Evolutionary conservation across 2,329 filamentous ascomycete species (phyloP), one percentile per base, ranked within the genome.

Genomic region (Tolypocladium cylindrosporum): DNA sequence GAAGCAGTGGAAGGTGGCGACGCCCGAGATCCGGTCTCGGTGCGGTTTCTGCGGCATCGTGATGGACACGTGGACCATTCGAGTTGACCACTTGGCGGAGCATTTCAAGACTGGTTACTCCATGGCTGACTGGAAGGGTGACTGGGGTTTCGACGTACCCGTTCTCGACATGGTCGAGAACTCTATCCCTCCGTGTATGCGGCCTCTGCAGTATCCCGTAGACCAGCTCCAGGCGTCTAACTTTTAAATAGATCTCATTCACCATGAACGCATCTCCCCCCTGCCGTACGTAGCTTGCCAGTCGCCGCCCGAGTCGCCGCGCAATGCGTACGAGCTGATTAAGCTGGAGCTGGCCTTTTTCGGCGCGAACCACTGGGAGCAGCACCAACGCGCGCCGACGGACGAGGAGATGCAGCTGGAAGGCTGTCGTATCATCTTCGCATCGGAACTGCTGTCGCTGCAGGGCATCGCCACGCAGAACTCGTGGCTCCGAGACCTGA

Each of bases 51-150:
- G 84, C 64, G 81, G 81, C 55, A 77, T 81, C 58, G 74, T 83
- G 16, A 79, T 86, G 74, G 80, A 83, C 63, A 83, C 79, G 51
- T 87, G 84, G 84, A 78, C 77, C 11, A 75, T 79, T 57, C 76
- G 84, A 66, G 75, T 81, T 19, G 84, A 87, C 64, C 84, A 87
- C 65, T 71, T 87, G 43, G 84, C 84, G n/a, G 82, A 86, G 62
- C 84, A 87, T 69, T 87, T 86, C 75, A 86, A 85, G 71, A 80
- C 77, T 34, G 83, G 84, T 72, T 81, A 79, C 62, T 83, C 80
- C 65, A 87, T 87, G 84, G 81, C 80, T 61, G 82, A 86, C 69
- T 87, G 84, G 84, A 84, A 85, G 76, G 84, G 84, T 74, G 84
- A 85, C 70, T 86, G 84, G 83, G 84, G 84, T 76, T 86, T 87